phyloP scores from a whole-genome alignment of 2,329 filamentous ascomycete species.

The Beauveria australis region DNA sequence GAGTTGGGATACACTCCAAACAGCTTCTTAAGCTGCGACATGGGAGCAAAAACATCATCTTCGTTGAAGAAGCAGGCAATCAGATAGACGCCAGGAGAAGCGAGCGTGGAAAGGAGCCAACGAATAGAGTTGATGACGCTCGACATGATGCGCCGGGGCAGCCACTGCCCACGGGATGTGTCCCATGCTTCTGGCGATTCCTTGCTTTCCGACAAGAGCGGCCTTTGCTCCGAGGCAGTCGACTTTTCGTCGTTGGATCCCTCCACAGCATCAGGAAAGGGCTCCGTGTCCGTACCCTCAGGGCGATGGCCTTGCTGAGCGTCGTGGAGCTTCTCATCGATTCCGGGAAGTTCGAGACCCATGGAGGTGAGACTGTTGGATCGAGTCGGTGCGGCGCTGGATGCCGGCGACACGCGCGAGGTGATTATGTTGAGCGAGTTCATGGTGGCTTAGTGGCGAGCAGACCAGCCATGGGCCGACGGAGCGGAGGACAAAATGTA shows the following conservation, averaged over 20 bases:
- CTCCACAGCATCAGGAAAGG: slow-evolving; percentile 28
- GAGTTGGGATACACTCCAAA: slow-evolving; percentile 32
- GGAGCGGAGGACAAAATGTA: not conserved
- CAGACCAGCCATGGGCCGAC: slow-evolving; percentile 48
- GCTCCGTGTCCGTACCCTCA: slow-evolving; percentile 26
- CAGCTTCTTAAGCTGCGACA: slow-evolving; percentile 62
- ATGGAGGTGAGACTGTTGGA: slow-evolving; percentile 53
- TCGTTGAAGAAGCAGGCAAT: slow-evolving; percentile 78
- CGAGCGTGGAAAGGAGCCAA: slow-evolving; percentile 69
- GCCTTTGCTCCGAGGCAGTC: slow-evolving; percentile 53
- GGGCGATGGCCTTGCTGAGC: slow-evolving; percentile 23
- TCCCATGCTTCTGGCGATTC: slow-evolving; percentile 37
- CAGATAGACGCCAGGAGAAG: slow-evolving; percentile 73
- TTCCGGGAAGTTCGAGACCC: slow-evolving; percentile 36
- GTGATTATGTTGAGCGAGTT: slow-evolving; percentile 95
- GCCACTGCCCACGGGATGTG: slow-evolving; percentile 28
- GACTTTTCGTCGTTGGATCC: slow-evolving; percentile 30
- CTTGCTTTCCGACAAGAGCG: slow-evolving; percentile 40
- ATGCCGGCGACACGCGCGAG: slow-evolving; percentile 62
- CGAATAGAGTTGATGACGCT: slow-evolving; percentile 68
- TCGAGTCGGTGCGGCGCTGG: slow-evolving; percentile 48
- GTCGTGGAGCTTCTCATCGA: slow-evolving; percentile 29
- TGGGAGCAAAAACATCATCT: slow-evolving; percentile 68
- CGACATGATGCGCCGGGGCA: slow-evolving; percentile 63
- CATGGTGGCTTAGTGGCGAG: slow-evolving; percentile 56